phyloP scores from a whole-genome alignment of 257 asterid species.

The Capsicum baccatum region DNA sequence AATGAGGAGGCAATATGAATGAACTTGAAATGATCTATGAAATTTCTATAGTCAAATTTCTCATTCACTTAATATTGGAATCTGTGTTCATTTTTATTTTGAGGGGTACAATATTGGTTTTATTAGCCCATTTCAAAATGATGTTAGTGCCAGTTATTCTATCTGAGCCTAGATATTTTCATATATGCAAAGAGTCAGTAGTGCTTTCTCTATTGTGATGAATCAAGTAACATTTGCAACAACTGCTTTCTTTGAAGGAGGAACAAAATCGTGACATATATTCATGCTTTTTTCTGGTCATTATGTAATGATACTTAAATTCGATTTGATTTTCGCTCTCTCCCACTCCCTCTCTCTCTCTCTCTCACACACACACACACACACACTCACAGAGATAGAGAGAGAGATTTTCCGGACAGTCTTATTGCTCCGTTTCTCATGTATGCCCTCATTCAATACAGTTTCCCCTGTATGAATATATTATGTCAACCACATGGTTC shows the following conservation, averaged over 20 bases:
- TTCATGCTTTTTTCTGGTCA: not conserved
- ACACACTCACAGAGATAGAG: no score
- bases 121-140: not conserved
- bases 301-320: not conserved
- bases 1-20: constrained; percentile 7
- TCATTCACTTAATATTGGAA: not conserved
- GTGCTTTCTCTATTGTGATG: constrained; percentile 12
- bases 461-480: not conserved
- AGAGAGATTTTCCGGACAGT: not conserved
- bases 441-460: not conserved
- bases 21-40: not conserved
- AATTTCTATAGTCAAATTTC: not conserved
- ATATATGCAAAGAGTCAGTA: not conserved
- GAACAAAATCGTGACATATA: not conserved
- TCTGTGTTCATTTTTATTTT: not conserved
- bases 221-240: constrained; percentile 20
- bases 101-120: not conserved
- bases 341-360: not conserved
- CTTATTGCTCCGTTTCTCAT: constrained; percentile 5
- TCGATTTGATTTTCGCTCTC: not conserved
- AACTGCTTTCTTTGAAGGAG: not conserved
- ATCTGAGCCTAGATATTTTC: not conserved
- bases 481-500: not conserved
- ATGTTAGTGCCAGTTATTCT: not conserved
- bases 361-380: not conserved